Conservation (phyloP, 2,329 filamentous ascomycete species). For the Ceratocystiopsis minuta region DNA sequence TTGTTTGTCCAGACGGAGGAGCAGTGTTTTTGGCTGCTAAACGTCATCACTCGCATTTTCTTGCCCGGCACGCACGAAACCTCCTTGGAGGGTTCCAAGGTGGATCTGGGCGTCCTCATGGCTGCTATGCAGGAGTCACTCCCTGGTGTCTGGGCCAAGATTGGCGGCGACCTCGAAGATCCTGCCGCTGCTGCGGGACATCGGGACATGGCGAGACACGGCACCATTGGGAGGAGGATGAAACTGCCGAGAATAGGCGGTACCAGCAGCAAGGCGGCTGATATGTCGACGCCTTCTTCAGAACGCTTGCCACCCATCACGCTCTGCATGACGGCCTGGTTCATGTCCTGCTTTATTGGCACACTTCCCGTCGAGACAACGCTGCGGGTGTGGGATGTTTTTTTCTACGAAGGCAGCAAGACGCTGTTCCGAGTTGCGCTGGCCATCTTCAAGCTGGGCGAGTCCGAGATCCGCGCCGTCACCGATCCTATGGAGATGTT, state of each 20-base stretch:
- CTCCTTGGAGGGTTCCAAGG: constrained; percentile 78
- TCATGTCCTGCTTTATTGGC: constrained; percentile 93
- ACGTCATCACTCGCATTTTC: constrained; percentile 76
- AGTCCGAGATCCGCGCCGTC: constrained; percentile 61
- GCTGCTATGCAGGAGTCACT: constrained; percentile 64
- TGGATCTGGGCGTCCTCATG: constrained; percentile 90
- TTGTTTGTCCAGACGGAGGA: constrained; percentile 80
- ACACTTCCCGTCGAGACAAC: constrained; percentile 84
- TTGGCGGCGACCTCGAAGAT: constrained; percentile 40
- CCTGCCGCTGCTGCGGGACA: too few species aligned
- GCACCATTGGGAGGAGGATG: constrained; percentile 18
- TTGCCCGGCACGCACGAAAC: constrained; percentile 85
- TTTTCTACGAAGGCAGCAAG: constrained; percentile 90
- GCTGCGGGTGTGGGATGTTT: constrained; percentile 82
- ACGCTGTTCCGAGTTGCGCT: constrained; percentile 85
- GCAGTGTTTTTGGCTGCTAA: constrained; percentile 81
- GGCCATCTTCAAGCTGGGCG: constrained; percentile 77
- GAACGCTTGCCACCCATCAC: constrained; percentile 69
- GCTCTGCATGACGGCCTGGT: constrained; percentile 87
- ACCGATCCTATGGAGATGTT: constrained; percentile 89
- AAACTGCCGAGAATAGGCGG: constrained; percentile 21
- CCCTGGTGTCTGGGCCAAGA: constrained; percentile 72
- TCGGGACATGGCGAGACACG: constrained; percentile 12
- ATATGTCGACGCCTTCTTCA: not conserved
- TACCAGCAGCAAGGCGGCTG: not conserved